Conservation (phyloP, 2,329 filamentous ascomycete species). For the Ophiostoma quercus region DNA sequence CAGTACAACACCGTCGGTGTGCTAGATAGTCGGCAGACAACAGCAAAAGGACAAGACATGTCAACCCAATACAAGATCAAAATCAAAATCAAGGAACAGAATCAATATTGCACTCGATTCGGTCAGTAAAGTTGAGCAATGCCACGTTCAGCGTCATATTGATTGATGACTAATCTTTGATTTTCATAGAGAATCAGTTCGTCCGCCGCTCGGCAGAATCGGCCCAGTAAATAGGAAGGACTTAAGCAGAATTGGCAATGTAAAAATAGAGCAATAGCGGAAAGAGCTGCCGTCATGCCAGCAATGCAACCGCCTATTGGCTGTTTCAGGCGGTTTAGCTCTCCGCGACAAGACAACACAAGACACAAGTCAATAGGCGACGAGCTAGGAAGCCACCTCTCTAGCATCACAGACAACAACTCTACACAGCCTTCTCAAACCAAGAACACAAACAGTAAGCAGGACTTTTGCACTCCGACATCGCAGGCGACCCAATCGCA, state of each 20-base stretch:
- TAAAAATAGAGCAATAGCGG: neutral
- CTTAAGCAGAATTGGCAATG: neutral
- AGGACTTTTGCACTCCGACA: neutral
- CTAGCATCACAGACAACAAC: neutral
- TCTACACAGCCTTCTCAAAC: neutral
- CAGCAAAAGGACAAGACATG: neutral
- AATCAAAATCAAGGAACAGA: neutral
- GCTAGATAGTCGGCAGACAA: neutral
- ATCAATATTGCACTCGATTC: neutral
- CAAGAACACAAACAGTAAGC: neutral
- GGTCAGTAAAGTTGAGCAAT: conserved; percentile 1
- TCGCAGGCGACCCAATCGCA: neutral
- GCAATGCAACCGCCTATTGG: neutral
- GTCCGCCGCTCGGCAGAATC: neutral
- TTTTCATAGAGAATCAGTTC: neutral
- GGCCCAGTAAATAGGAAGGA: neutral
- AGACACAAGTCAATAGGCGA: neutral
- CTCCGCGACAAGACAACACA: neutral
- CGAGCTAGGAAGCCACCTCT: neutral
- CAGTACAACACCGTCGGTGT: neutral
- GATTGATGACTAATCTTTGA: neutral
- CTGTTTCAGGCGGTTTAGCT: neutral
- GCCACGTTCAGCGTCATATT: neutral
- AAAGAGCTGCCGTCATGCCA: neutral
- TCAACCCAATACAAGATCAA: neutral